Evolutionary conservation across 768 basidiomycete species (phyloP).

Genomic region (Boletus vinaceobasis): DNA sequence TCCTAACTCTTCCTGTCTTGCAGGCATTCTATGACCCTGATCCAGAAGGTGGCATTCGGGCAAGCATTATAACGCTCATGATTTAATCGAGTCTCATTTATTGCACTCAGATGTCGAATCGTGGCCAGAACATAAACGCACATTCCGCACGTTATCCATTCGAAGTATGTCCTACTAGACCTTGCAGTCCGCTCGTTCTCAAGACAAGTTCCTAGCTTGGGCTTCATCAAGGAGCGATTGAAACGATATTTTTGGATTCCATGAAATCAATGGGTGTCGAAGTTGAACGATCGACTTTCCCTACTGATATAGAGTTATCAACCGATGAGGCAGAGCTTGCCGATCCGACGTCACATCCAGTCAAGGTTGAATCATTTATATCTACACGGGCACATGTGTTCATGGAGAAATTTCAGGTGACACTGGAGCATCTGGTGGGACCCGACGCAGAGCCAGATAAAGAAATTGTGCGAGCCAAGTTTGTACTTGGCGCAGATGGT

Average conservation of each 20-base stretch:
- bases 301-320: slow-evolving; percentile 30
- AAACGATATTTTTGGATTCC: slow-evolving; percentile 34
- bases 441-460: slow-evolving; percentile 35
- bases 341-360: slow-evolving; percentile 20
- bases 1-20: background rate
- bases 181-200: background rate
- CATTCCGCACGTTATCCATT: slow-evolving; percentile 66
- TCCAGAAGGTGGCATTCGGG: slow-evolving; percentile 58
- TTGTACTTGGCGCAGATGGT: slow-evolving; percentile 76
- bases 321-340: slow-evolving; percentile 18
- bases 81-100: background rate
- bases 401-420: slow-evolving; percentile 16
- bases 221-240: slow-evolving; percentile 35
- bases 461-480: slow-evolving; percentile 68
- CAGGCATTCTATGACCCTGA: slow-evolving; percentile 77
- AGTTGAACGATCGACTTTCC: slow-evolving; percentile 33
- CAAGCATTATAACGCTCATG: slow-evolving; percentile 13
- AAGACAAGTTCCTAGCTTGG: slow-evolving; percentile 17
- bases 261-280: slow-evolving; percentile 27
- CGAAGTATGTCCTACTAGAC: slow-evolving; percentile 41
- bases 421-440: slow-evolving; percentile 15
- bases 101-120: slow-evolving; percentile 50
- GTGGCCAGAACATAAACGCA: slow-evolving; percentile 56
- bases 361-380: slow-evolving; percentile 13
- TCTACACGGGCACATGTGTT: background rate